A percentile compares a stretch with the other conserved stretches of the same genome.
These are phyloP conservation scores for Teratosphaeria destructans DNA, from an alignment of 2,329 filamentous ascomycete species.

Conservation along the genomic window DNA sequence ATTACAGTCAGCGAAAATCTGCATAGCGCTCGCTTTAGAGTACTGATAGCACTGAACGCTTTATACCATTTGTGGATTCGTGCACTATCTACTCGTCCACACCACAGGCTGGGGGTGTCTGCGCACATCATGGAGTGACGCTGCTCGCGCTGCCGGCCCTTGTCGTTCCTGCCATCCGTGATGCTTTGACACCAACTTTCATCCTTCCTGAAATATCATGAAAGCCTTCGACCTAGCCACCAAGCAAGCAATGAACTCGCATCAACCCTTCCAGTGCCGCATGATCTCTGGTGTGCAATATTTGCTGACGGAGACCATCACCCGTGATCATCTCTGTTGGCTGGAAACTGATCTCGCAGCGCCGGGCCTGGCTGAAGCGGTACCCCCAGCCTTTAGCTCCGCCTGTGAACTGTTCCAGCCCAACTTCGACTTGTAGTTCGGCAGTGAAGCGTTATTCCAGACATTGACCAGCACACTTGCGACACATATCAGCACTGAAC, in stretches of 20 bases:
- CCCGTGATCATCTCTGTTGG: neutral
- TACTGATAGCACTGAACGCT: too few species aligned
- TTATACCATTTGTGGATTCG: too few species aligned
- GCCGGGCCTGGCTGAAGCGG: neutral
- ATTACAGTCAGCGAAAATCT: neutral
- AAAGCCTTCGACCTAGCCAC: neutral
- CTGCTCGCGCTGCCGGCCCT: neutral
- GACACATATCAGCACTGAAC: neutral
- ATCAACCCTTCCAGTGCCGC: too few species aligned
- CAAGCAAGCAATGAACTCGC: too few species aligned
- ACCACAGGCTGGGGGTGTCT: too few species aligned
- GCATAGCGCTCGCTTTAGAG: too few species aligned
- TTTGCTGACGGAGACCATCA: neutral
- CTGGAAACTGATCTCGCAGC: slow-evolving; percentile 2
- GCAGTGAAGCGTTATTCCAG: slow-evolving; percentile 34
- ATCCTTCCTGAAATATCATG: too few species aligned
- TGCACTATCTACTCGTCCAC: too few species aligned
- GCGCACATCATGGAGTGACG: too few species aligned
- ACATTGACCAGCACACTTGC: slow-evolving; percentile 37
- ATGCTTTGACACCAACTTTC: too few species aligned
- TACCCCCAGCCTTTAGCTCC: slow-evolving; percentile 2
- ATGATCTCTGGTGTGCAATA: too few species aligned
- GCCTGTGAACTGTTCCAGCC: slow-evolving; percentile 22
- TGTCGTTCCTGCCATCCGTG: neutral
- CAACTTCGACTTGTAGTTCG: slow-evolving; percentile 26